phyloP scores from a whole-genome alignment of 371 early-diverging fungal genomes.

The Mucor ambiguus region DNA sequence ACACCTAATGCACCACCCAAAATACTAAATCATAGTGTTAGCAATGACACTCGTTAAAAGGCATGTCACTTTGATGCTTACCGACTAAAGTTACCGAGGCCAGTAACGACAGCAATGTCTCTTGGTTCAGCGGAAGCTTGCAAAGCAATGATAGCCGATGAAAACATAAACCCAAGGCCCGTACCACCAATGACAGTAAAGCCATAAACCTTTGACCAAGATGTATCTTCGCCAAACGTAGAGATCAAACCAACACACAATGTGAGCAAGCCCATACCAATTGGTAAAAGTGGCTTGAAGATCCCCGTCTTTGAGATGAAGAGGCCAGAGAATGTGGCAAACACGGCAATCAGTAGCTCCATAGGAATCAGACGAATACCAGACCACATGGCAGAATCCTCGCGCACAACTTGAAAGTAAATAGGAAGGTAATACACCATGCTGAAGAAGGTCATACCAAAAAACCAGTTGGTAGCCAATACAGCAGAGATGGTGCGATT shows the following conservation, averaged over 20 bases:
- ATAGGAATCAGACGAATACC: constrained; percentile 59
- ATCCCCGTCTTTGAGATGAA: constrained; percentile 50
- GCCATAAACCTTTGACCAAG: constrained; percentile 41
- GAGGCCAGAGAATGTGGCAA: constrained; percentile 41
- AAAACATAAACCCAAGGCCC: constrained; percentile 34
- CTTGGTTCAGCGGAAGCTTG: constrained; percentile 45
- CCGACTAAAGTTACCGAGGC: constrained; percentile 47
- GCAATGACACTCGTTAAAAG: constrained; percentile 8
- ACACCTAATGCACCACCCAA: constrained; percentile 55
- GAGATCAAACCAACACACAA: constrained; percentile 35
- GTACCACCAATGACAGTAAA: constrained; percentile 38
- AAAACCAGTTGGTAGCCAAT: constrained; percentile 52
- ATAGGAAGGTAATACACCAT: constrained; percentile 70
- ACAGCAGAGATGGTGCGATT: constrained; percentile 50
- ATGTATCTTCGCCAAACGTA: constrained; percentile 32
- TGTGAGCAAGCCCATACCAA: constrained; percentile 45
- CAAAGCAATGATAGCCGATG: constrained; percentile 45
- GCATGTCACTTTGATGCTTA: not conserved
- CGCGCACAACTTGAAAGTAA: constrained; percentile 76
- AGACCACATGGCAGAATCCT: constrained; percentile 54
- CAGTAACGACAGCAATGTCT: constrained; percentile 53
- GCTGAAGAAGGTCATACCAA: constrained; percentile 58
- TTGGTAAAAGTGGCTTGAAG: constrained; percentile 47
- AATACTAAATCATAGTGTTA: constrained; percentile 17
- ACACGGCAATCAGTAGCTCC: constrained; percentile 43